Conservation (phyloP, 208 protist genomes). For the Leishmania arabica region DNA sequence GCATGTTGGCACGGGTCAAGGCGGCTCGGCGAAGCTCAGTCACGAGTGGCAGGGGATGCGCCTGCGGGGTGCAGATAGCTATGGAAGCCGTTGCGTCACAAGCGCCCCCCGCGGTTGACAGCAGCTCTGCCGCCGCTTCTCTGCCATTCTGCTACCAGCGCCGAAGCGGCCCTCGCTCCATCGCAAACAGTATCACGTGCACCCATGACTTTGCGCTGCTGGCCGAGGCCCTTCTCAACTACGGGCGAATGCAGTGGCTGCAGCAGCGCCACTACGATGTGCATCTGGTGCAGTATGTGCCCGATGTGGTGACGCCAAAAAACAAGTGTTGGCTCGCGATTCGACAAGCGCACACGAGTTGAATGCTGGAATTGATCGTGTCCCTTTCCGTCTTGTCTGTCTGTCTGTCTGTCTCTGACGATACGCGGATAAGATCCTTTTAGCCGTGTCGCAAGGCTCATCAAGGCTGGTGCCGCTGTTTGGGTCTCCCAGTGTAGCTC, state of each 20-base stretch:
- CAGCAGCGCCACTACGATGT: conserved; percentile 48
- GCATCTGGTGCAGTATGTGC: conserved; percentile 61
- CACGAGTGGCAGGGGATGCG: neutral
- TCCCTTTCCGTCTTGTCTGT: neutral
- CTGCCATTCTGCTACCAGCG: conserved; percentile 9
- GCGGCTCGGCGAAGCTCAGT: neutral
- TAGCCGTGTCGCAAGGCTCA: neutral
- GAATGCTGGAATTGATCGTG: neutral
- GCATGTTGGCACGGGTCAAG: neutral
- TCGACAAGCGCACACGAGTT: neutral
- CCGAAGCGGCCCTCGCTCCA: conserved; percentile 28
- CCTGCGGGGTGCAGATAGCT: neutral
- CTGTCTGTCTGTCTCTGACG: neutral
- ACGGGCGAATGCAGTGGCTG: conserved; percentile 71
- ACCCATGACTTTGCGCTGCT: conserved; percentile 49
- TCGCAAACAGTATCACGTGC: conserved; percentile 51
- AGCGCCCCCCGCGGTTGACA: neutral
- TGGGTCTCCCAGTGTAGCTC: neutral
- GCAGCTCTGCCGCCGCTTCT: neutral
- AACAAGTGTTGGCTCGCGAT: conserved; percentile 72
- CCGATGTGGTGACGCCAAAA: conserved; percentile 77
- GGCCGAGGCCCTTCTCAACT: conserved; percentile 66
- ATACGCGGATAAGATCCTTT: neutral
- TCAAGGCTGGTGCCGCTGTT: neutral
- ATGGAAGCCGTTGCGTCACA: neutral